These are phyloP conservation scores for Turritis glabra DNA, from an alignment of 345 rosid genomes.

Conservation along the genomic window DNA sequence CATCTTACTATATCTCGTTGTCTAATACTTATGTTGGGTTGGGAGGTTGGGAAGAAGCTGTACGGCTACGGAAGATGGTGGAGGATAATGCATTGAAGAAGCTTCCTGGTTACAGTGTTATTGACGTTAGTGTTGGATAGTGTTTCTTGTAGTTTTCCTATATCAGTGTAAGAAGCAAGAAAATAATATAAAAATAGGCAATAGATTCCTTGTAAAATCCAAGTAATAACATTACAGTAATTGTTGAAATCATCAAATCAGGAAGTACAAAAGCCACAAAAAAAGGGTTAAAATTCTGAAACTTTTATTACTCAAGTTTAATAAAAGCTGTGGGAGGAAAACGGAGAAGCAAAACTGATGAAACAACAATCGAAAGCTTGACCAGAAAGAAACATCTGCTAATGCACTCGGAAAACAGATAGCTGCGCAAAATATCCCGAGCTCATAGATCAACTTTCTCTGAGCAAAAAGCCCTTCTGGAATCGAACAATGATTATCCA, in stretches of 20 bases:
- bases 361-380: constrained; percentile 23
- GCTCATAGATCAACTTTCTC: constrained; percentile 25
- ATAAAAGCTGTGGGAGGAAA: constrained; percentile 4
- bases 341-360: constrained; percentile 35
- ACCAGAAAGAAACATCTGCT: constrained; percentile 19
- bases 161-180: background rate
- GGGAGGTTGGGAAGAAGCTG: constrained; percentile 58
- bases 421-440: background rate
- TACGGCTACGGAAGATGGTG: constrained; percentile 41
- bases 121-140: constrained; percentile 34
- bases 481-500: constrained; percentile 15
- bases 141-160: background rate
- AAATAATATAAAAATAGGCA: background rate
- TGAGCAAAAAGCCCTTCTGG: constrained; percentile 19
- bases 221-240: background rate
- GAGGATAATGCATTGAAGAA: constrained; percentile 44
- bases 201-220: background rate
- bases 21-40: constrained; percentile 50
- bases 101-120: constrained; percentile 47
- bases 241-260: background rate
- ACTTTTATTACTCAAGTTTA: constrained; percentile 21
- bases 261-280: background rate
- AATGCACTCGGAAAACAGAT: constrained; percentile 4
- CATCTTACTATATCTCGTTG: constrained; percentile 46
- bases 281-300: constrained; percentile 3